phyloP scores from a whole-genome alignment of 306 rosid genomes.

The Quercus suber region DNA sequence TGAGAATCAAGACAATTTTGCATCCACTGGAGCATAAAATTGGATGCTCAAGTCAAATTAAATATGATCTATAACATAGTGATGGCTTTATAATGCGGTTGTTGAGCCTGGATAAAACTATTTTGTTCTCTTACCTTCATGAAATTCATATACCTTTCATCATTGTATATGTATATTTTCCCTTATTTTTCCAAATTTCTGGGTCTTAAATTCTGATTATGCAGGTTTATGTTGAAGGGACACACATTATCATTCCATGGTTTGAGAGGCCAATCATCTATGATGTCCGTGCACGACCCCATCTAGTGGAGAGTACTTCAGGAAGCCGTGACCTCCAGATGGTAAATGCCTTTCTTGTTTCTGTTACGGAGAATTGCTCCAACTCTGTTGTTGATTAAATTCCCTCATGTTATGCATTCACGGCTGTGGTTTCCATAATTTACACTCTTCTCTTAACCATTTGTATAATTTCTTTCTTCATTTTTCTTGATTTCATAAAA shows the following conservation, averaged over 20 bases:
- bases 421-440: neutral
- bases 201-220: neutral
- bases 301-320: conserved; percentile 38
- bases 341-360: conserved; percentile 25
- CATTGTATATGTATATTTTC: neutral
- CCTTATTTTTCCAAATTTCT: neutral
- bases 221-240: conserved; percentile 61
- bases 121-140: neutral
- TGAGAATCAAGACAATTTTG: neutral
- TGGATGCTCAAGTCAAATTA: neutral
- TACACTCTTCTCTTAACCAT: neutral
- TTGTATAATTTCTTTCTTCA: neutral
- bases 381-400: neutral
- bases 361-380: neutral
- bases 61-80: neutral
- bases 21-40: neutral
- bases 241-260: conserved; percentile 57
- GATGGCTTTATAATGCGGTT: neutral
- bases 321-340: conserved; percentile 58
- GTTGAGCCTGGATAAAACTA: neutral
- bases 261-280: conserved; percentile 55
- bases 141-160: neutral
- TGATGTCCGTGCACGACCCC: conserved; percentile 54
- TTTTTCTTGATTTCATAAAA: neutral
- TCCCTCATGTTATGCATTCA: neutral